Base-by-base conservation (phyloP, 305 asterid species). In the Striga hermonthica region DNA sequence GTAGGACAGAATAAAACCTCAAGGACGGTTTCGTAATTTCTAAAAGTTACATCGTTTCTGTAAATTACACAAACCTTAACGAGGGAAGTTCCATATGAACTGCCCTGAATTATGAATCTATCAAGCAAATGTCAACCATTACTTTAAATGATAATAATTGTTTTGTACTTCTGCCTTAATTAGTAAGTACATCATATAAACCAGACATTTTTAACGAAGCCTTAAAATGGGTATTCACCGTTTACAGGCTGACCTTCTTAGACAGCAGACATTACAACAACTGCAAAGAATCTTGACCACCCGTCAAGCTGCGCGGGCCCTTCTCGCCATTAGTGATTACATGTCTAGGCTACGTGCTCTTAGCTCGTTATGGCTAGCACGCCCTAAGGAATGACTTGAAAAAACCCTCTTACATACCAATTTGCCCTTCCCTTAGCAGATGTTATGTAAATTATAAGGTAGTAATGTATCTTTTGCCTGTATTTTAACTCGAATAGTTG, bases 261-360 rank as follows among this genome's bases (percentile, higher is more conserved):
- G 98, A 65, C 96, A 84, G 75, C 89, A 83, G 68, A 93, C 95
- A 0, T 65, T 93, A 67, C 98, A 87, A 66, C 98, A 86, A 70
- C 69, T 90, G 85, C 95, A 82, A 64, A 71, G 92, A 55, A 93
- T 93, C 68, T 72, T 93, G 76, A 90, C 95, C 3, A 84, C 95
- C 7, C 90, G 90, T 34, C 98, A 93, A 81, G 95, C 95, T 43
- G 95, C 98, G 3, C 90, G 94, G 0, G 98, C 97, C 6, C 87
- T 93, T 50, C 87, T 93, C 16, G 97, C 91, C 48, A 87, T 93
- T 60, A 82, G 77, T 1, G 97, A 88, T 72, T 86, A 84, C 79
- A 90, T 72, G 79, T 82, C 97, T 8, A 86, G 94, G 79, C 95
- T 90, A 31, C 85, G 87, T 2, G 95, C 95, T 43, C 74, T 90